Base-by-base conservation (phyloP, 116 monocot species). In the Iris pallida region DNA sequence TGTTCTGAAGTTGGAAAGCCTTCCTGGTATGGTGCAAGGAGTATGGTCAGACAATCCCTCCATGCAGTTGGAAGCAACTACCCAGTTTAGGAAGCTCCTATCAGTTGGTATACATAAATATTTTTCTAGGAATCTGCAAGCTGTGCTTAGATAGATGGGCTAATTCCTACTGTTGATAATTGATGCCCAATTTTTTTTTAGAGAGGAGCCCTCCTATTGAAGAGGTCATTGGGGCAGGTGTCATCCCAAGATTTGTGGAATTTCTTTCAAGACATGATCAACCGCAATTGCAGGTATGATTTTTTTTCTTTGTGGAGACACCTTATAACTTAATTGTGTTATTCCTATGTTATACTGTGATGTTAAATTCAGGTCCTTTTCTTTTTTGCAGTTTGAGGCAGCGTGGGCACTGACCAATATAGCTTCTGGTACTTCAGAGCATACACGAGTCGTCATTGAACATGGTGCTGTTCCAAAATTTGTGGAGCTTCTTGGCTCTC, bases 361-460 rank as follows among this genome's bases (percentile, higher is more conserved):
- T 47, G 19, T 14, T 62, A 47, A 20, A 66, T 43, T 61, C 46
- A 20, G 6, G 51, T 17, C 10, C 20, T 57, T 51, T 14, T 56
- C 13, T 66, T 43, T 44, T 71, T 71, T 63, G 8, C 66, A 90
- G 90, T 81, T 86, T 71, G 83, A 86, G 63, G 81, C 88, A 16
- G 88, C 85, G 59, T 77, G 88, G 76, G 68, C 65, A 5, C 74
- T 88, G 63, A 82, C 82, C 53, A 85, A 85, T 63, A 56, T 88
- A 47, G 59, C 84, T 73, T 76, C 87, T 44, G 83, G 80, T 15
- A 76, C 88, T 64, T 79, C 84, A 16, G 81, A 79, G 63, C 79
- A 88, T 55, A 88, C 84, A 54, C 70, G 59, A 68, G 59, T 84
- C 55, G 85, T 88, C 41, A 72, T 74, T 57, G 74, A 88, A 53